Evolutionary conservation across 306 rosid species (phyloP).

Genomic region (Rubus idaeus): DNA sequence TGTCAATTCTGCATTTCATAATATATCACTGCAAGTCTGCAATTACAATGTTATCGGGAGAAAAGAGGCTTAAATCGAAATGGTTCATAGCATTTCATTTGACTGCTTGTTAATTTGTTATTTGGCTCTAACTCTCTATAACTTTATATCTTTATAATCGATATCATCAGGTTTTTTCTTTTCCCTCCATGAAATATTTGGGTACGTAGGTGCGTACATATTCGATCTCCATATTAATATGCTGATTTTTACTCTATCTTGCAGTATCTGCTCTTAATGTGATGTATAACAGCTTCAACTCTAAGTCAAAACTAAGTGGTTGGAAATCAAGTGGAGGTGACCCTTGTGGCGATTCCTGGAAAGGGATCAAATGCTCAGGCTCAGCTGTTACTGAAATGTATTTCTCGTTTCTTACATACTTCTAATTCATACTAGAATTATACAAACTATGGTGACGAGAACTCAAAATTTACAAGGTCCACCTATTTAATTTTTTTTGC

Average conservation of each 20-base stretch:
- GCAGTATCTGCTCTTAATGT: slow-evolving; percentile 82
- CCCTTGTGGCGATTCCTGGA: slow-evolving; percentile 85
- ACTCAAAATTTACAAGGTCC: not conserved
- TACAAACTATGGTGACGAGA: not conserved
- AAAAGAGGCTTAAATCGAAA: not conserved
- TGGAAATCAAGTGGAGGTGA: slow-evolving; percentile 90
- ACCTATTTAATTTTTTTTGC: slow-evolving; percentile 25
- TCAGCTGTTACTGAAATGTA: slow-evolving; percentile 92
- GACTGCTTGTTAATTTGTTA: slow-evolving; percentile 1
- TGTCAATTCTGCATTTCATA: not conserved
- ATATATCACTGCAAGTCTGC: not conserved
- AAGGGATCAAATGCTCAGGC: slow-evolving; percentile 74
- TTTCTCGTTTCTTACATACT: not conserved
- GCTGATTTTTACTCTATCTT: not conserved
- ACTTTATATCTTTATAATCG: not conserved
- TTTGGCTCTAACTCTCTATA: not conserved
- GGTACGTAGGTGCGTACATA: not conserved
- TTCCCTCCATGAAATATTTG: not conserved
- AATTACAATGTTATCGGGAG: not conserved
- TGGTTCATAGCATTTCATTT: not conserved
- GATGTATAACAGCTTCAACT: slow-evolving; percentile 65
- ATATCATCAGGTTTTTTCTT: not conserved
- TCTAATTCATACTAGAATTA: not conserved
- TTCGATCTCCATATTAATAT: not conserved
- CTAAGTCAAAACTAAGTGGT: slow-evolving; percentile 54